These are phyloP conservation scores for Dinochytrium kinnereticum DNA, from an alignment of 371 early-diverging fungal genomes.

Conservation along the genomic window DNA sequence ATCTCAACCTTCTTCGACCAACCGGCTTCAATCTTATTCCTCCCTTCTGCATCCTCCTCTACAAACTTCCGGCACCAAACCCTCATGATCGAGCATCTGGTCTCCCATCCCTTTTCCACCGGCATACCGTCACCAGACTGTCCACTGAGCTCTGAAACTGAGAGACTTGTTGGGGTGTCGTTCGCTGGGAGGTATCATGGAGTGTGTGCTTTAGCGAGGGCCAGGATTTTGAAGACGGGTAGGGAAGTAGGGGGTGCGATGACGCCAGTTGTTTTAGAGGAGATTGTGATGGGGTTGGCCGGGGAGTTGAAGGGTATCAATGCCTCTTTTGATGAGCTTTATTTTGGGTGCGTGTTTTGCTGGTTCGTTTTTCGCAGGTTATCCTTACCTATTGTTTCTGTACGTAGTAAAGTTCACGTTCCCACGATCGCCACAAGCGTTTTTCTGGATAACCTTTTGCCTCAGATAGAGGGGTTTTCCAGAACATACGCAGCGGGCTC, in stretches of 20 bases:
- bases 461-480: constrained; percentile 38
- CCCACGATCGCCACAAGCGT: constrained; percentile 45
- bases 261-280: constrained; percentile 8
- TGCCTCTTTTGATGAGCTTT: constrained; percentile 29
- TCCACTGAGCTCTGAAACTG: neutral
- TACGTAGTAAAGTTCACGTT: constrained; percentile 38
- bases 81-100: constrained; percentile 20
- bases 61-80: constrained; percentile 12
- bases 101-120: constrained; percentile 7
- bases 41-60: neutral
- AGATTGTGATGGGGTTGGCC: constrained; percentile 18
- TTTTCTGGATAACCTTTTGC: constrained; percentile 31
- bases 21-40: neutral
- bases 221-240: neutral
- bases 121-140: neutral
- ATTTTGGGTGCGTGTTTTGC: constrained; percentile 26
- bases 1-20: constrained; percentile 45
- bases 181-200: neutral
- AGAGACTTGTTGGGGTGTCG: neutral
- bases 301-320: constrained; percentile 36
- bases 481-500: constrained; percentile 17
- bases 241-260: neutral
- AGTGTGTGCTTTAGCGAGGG: neutral
- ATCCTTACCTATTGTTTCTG: neutral
- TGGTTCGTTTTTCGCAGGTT: neutral